phyloP scores from a whole-genome alignment of 2,329 filamentous ascomycete species.

The Diaporthe nobilis region DNA sequence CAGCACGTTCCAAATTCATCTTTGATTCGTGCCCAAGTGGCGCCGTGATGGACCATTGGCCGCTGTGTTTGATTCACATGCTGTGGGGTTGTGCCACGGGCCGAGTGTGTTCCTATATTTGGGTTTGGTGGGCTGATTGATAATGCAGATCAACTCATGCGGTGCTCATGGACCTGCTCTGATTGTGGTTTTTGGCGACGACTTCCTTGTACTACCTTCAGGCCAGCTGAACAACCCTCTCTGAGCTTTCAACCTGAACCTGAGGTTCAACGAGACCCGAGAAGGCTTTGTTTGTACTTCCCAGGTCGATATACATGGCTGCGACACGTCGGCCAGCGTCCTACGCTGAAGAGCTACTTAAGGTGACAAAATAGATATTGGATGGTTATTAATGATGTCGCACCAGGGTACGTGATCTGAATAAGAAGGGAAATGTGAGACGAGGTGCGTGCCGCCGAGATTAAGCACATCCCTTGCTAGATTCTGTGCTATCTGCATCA shows the following conservation, averaged over 20 bases:
- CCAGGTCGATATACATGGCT: too few species aligned
- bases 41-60: not conserved
- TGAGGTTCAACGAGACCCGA: too few species aligned
- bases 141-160: not conserved
- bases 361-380: not conserved
- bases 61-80: not conserved
- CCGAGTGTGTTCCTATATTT: not conserved
- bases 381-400: not conserved
- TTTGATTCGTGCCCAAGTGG: not conserved
- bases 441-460: not conserved
- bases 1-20: not conserved
- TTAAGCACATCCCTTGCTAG: not conserved
- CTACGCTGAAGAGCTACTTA: not conserved
- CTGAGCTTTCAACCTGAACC: too few species aligned
- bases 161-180: not conserved
- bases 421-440: not conserved
- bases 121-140: not conserved
- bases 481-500: not conserved
- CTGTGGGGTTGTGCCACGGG: not conserved
- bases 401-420: not conserved
- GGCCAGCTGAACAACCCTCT: not conserved
- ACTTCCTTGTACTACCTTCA: not conserved
- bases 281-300: not conserved
- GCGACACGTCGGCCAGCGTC: not conserved
- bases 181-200: not conserved